Evolutionary conservation across 129 eudicot species (phyloP).

Genomic region (Chrysanthemum lavandulifolium): DNA sequence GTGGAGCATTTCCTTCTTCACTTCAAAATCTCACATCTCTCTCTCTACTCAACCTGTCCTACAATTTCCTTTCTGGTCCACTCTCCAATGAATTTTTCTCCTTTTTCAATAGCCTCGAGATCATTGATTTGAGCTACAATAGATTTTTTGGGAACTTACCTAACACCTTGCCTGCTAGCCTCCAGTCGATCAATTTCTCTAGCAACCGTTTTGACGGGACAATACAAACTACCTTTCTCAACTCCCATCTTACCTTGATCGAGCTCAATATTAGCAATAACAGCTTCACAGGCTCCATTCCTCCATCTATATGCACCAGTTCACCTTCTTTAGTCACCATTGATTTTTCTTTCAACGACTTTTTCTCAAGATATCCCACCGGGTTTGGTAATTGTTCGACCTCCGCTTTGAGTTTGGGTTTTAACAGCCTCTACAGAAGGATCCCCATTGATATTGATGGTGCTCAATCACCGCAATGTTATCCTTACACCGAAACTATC

Average conservation of each 20-base stretch:
- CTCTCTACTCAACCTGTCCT: slow-evolving; percentile 54
- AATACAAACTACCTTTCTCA: slow-evolving; percentile 17
- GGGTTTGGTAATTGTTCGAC: slow-evolving; percentile 40
- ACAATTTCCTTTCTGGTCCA: slow-evolving; percentile 39
- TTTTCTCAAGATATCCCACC: slow-evolving; percentile 39
- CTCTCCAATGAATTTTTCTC: slow-evolving; percentile 24
- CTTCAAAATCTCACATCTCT: slow-evolving; percentile 42
- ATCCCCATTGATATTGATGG: slow-evolving; percentile 44
- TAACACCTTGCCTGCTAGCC: slow-evolving; percentile 8
- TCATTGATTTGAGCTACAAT: slow-evolving; percentile 49
- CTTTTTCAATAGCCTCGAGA: background rate
- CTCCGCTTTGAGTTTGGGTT: slow-evolving; percentile 45
- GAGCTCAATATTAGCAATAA: slow-evolving; percentile 55
- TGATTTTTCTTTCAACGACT: slow-evolving; percentile 49
- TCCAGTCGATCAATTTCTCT: slow-evolving; percentile 45
- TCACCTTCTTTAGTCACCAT: slow-evolving; percentile 36
- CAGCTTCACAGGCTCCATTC: slow-evolving; percentile 44
- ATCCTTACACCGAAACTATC: slow-evolving; percentile 45
- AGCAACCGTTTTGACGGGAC: slow-evolving; percentile 51
- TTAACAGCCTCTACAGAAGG: slow-evolving; percentile 39
- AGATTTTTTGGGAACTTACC: slow-evolving; percentile 38
- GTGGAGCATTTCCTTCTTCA: slow-evolving; percentile 37
- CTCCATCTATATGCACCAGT: slow-evolving; percentile 42
- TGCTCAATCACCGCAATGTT: slow-evolving; percentile 26
- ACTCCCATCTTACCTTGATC: slow-evolving; percentile 14